phyloP scores from a whole-genome alignment of 257 asterid species.

The Gentiana straminea region DNA sequence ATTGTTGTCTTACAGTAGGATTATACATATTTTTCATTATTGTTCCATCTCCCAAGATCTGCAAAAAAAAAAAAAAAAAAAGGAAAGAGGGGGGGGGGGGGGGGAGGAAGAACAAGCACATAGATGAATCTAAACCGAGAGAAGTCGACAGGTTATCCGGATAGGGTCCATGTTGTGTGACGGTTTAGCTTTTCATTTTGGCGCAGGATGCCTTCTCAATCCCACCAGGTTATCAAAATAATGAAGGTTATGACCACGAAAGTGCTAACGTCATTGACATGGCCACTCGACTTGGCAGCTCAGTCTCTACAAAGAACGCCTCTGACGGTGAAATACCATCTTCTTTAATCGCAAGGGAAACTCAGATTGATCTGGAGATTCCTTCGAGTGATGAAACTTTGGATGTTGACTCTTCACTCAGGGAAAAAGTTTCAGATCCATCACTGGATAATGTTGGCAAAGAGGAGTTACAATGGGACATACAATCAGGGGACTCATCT shows the following conservation, averaged over 20 bases:
- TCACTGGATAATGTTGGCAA: conserved; percentile 12
- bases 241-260: conserved; percentile 12
- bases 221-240: conserved; percentile 24
- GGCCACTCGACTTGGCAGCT: conserved; percentile 19
- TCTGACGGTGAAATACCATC: conserved; percentile 14
- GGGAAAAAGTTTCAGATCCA: conserved; percentile 12
- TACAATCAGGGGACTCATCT: conserved; percentile 6
- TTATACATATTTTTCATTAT: too few relatives aligned
- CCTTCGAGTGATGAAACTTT: conserved; percentile 19
- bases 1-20: not conserved
- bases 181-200: not conserved
- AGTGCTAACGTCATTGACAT: conserved; percentile 13
- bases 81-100: not conserved
- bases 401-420: conserved; percentile 11
- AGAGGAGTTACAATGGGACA: conserved; percentile 30
- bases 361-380: conserved; percentile 16
- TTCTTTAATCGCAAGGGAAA: conserved; percentile 18
- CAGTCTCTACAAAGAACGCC: conserved; percentile 14
- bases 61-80: not conserved
- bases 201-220: conserved; percentile 31
- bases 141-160: not conserved
- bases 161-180: not conserved
- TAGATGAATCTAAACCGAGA: not conserved
- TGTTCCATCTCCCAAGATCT: too few relatives aligned
- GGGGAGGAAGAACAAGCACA: not conserved